A percentile compares a stretch with the other conserved stretches of the same genome.
Conservation (phyloP, 768 basidiomycete species). For the Termitomyces sp. region DNA sequence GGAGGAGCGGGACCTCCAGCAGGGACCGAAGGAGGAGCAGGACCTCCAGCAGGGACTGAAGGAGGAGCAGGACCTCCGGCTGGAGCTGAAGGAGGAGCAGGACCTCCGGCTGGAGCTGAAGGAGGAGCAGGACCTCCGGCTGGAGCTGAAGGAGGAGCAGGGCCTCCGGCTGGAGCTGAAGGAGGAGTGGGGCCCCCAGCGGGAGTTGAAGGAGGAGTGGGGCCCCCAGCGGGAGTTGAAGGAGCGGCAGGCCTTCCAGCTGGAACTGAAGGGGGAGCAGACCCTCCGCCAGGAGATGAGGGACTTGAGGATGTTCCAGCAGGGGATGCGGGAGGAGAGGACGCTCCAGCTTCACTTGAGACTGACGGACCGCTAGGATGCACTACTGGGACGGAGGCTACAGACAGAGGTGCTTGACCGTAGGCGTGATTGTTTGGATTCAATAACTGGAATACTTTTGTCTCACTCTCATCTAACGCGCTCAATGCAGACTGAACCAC, state of each 20-base stretch:
- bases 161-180: no score
- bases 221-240: no score
- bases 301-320: no score
- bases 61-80: no score
- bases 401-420: not conserved
- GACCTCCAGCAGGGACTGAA: no score
- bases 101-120: not conserved
- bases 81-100: not conserved
- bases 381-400: not conserved
- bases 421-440: not conserved
- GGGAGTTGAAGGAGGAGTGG: not conserved
- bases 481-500: not conserved
- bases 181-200: slow-evolving; percentile 2
- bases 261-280: not conserved
- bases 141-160: no score
- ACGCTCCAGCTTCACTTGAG: not conserved
- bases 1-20: slow-evolving; percentile 3
- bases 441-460: not conserved
- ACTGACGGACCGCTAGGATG: not conserved
- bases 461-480: not conserved
- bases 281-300: no score
- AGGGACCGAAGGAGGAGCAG: not conserved
- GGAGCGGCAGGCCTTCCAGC: no score
- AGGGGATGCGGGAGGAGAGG: no score
- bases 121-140: not conserved